These are phyloP conservation scores for Trichosporon sp. DNA, from an alignment of 1,284 basidiomycete genomes.

Conservation along the genomic window DNA sequence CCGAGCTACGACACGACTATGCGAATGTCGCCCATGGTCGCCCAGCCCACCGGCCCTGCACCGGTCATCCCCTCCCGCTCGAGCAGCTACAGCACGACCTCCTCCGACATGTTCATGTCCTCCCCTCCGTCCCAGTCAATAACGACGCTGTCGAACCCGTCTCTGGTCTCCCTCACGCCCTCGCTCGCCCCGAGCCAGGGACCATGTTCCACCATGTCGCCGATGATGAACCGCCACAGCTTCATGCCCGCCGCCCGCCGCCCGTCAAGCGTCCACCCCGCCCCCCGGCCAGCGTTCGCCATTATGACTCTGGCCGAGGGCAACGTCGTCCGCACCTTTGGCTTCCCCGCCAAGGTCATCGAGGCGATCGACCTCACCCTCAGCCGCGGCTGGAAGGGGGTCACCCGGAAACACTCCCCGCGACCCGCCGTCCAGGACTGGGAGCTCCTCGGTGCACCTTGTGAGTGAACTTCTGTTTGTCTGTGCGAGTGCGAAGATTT, in stretches of 20 bases:
- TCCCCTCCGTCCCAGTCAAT: constrained; percentile 1
- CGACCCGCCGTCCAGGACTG: constrained; percentile 17
- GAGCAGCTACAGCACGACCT: not conserved
- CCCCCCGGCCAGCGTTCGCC: constrained; percentile 3
- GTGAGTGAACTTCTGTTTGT: not conserved
- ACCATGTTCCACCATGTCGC: not conserved
- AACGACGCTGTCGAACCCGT: constrained; percentile 5
- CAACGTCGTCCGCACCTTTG: constrained; percentile 9
- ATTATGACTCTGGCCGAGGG: constrained; percentile 1
- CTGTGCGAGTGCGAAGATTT: not conserved
- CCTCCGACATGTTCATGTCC: constrained; percentile 13
- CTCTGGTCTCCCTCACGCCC: not conserved
- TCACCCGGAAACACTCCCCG: not conserved
- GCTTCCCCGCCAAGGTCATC: constrained; percentile 9
- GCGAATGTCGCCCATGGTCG: constrained; percentile 11
- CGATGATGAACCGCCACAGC: constrained; percentile 5
- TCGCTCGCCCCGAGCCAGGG: not conserved
- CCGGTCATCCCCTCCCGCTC: constrained; percentile 11
- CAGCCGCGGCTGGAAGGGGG: constrained; percentile 19
- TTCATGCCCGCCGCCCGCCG: not conserved
- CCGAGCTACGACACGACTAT: constrained; percentile 15
- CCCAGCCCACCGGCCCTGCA: not conserved
- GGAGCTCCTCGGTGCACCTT: constrained; percentile 14
- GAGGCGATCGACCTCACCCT: constrained; percentile 20
- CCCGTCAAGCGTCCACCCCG: not conserved